These are phyloP conservation scores for Komagataella pseudopastoris DNA, from an alignment of 805 yeast genomes.

Conservation along the genomic window DNA sequence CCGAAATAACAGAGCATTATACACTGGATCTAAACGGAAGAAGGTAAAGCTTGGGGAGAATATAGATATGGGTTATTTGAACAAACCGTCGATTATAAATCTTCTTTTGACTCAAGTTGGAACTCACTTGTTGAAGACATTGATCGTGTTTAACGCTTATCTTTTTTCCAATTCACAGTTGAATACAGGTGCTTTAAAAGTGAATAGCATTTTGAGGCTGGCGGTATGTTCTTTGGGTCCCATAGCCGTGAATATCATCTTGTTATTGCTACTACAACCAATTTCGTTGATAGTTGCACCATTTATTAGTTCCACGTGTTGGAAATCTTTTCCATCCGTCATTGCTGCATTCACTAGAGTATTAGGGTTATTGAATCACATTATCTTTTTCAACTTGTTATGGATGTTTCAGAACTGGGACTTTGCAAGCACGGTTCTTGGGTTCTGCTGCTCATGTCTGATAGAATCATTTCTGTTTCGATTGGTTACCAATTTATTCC, in stretches of 20 bases:
- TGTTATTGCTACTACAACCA: slow-evolving; percentile 14
- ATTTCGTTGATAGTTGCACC: slow-evolving; percentile 23
- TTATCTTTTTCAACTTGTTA: slow-evolving; percentile 21
- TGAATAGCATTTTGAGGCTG: slow-evolving; percentile 51
- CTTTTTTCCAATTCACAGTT: slow-evolving; percentile 77
- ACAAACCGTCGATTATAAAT: slow-evolving; percentile 69
- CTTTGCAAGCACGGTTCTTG: slow-evolving; percentile 23
- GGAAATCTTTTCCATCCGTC: slow-evolving; percentile 19
- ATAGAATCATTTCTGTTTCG: slow-evolving; percentile 23
- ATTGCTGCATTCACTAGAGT: slow-evolving; percentile 27
- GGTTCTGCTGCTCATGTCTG: slow-evolving; percentile 22
- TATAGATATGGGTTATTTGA: slow-evolving; percentile 38
- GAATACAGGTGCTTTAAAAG: slow-evolving; percentile 45
- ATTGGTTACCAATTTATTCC: slow-evolving; percentile 15
- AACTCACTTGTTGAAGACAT: slow-evolving; percentile 57
- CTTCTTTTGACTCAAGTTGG: slow-evolving; percentile 69
- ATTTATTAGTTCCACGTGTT: slow-evolving; percentile 20
- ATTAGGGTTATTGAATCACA: slow-evolving; percentile 18
- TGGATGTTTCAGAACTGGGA: slow-evolving; percentile 29
- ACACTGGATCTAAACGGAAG: slow-evolving; percentile 75
- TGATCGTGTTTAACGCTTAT: slow-evolving; percentile 59
- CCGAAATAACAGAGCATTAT: slow-evolving; percentile 69
- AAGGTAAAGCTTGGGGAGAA: not conserved
- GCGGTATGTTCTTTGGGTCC: slow-evolving; percentile 39
- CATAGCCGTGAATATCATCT: slow-evolving; percentile 21